A percentile compares a stretch with the other conserved stretches of the same genome.
These are phyloP conservation scores for Jacaranda mimosifolia DNA, from an alignment of 257 asterid species.

Conservation along the genomic window DNA sequence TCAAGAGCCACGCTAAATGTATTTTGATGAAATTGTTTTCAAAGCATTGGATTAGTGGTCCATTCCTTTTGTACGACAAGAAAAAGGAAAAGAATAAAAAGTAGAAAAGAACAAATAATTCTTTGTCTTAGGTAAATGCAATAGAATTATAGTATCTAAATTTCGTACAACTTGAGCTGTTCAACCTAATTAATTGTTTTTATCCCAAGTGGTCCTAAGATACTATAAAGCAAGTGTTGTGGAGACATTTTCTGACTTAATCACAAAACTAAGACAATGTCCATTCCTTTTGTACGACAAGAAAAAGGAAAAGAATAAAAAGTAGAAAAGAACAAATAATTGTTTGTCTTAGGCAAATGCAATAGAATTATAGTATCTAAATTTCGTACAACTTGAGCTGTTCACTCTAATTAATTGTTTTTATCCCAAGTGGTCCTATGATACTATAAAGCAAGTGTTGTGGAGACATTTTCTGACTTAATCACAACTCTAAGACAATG, in stretches of 20 bases:
- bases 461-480: slow-evolving; percentile 1
- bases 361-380: slow-evolving; percentile 13
- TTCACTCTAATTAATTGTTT: slow-evolving; percentile 31
- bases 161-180: slow-evolving; percentile 54
- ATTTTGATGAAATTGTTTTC: neutral
- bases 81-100: neutral
- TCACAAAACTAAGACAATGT: slow-evolving; percentile 28
- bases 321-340: neutral
- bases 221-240: slow-evolving; percentile 20
- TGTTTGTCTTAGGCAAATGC: slow-evolving; percentile 28
- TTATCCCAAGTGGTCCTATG: slow-evolving; percentile 49
- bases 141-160: slow-evolving; percentile 7
- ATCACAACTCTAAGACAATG: slow-evolving; percentile 12
- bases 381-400: slow-evolving; percentile 54
- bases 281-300: slow-evolving; percentile 19
- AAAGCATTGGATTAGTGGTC: slow-evolving; percentile 40
- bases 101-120: neutral
- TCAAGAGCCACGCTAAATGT: neutral
- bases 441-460: slow-evolving; percentile 20
- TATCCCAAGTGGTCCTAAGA: slow-evolving; percentile 48
- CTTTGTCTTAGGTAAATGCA: slow-evolving; percentile 30
- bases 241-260: neutral
- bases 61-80: slow-evolving; percentile 7
- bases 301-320: neutral
- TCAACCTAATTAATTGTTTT: slow-evolving; percentile 32